Evolutionary conservation across 148 eudicot species (phyloP).

Genomic region (Agrostemma githago): DNA sequence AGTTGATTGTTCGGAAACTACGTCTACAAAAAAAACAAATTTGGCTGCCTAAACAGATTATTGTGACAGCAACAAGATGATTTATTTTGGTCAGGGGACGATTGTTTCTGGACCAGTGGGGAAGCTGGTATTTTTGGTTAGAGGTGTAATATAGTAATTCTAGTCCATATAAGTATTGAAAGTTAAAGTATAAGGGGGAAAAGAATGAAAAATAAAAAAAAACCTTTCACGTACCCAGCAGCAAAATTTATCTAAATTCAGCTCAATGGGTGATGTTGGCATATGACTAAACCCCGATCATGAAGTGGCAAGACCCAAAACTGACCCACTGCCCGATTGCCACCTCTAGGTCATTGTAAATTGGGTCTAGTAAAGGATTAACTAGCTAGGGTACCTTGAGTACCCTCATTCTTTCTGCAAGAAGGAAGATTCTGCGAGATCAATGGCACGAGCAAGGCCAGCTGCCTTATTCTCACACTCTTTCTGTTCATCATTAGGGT

Average conservation of each 20-base stretch:
- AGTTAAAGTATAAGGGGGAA: background rate
- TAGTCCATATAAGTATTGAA: background rate
- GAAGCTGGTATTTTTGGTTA: background rate
- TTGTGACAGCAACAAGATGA: background rate
- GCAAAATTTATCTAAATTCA: too few species aligned
- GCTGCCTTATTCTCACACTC: conserved; percentile 99
- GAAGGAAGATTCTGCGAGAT: conserved; percentile 94
- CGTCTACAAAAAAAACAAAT: background rate
- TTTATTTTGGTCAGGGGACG: background rate
- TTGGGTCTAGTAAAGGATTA: background rate
- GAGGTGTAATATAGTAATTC: background rate
- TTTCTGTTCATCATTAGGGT: conserved; percentile 79
- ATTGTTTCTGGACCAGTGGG: background rate
- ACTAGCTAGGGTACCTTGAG: background rate
- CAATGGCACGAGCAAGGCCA: conserved; percentile 88
- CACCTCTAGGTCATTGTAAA: background rate
- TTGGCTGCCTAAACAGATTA: background rate
- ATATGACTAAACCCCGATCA: background rate
- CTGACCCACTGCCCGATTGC: background rate
- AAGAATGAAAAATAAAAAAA: background rate
- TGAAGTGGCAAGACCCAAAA: too few species aligned
- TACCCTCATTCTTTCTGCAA: conserved; percentile 35
- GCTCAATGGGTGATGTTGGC: background rate
- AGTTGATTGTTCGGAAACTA: background rate
- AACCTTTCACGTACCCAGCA: background rate